These are phyloP conservation scores for Pelargonium nanum DNA, from an alignment of 345 rosid genomes.

Conservation along the genomic window DNA sequence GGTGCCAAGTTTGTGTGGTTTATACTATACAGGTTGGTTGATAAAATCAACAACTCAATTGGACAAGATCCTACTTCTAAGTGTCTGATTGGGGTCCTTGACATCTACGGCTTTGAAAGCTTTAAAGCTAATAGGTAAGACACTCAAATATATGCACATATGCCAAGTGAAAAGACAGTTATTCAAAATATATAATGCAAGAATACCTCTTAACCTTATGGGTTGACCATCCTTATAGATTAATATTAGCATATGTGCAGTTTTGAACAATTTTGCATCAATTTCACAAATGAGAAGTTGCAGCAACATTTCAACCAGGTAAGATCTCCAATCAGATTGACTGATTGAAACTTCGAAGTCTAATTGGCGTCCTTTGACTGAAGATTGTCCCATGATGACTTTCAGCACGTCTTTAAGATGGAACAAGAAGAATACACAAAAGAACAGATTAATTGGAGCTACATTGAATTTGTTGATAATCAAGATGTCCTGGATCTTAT, in stretches of 20 bases:
- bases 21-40: slow-evolving; percentile 59
- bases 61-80: slow-evolving; percentile 85
- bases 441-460: slow-evolving; percentile 89
- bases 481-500: slow-evolving; percentile 94
- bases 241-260: slow-evolving; percentile 32
- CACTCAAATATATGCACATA: not conserved
- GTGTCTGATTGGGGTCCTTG: slow-evolving; percentile 83
- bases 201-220: not conserved
- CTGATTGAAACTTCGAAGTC: not conserved
- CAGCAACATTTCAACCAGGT: slow-evolving; percentile 98
- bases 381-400: slow-evolving; percentile 12
- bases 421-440: slow-evolving; percentile 97
- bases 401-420: slow-evolving; percentile 98
- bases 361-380: slow-evolving; percentile 1
- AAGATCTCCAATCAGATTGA: slow-evolving; percentile 10
- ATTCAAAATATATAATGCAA: not conserved
- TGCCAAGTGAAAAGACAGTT: not conserved
- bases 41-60: slow-evolving; percentile 71
- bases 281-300: slow-evolving; percentile 92
- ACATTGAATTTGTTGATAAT: slow-evolving; percentile 93
- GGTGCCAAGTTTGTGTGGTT: slow-evolving; percentile 3
- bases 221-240: slow-evolving; percentile 2
- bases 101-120: slow-evolving; percentile 93
- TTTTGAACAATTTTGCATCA: slow-evolving; percentile 94
- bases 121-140: slow-evolving; percentile 73